A percentile compares a stretch with the other conserved stretches of the same genome.
phyloP scores from a whole-genome alignment of 345 rosid species.

The Boechera stricta region DNA sequence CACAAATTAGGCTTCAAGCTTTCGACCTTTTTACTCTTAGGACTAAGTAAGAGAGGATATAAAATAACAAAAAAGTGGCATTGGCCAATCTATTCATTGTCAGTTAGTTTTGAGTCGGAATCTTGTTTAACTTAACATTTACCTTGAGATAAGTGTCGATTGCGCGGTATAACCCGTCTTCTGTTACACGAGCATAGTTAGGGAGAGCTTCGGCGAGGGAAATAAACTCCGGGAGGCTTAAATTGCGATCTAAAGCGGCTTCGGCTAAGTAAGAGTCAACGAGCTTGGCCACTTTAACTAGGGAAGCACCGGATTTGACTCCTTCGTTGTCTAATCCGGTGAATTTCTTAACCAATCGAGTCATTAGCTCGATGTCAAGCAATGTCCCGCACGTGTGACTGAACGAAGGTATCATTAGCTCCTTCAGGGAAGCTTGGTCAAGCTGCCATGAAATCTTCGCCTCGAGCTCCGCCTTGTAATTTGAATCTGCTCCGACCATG shows the following conservation, averaged over 20 bases:
- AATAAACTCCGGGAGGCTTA: conserved; percentile 60
- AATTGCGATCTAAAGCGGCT: conserved; percentile 64
- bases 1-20: neutral
- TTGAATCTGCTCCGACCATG: conserved; percentile 69
- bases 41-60: neutral
- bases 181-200: conserved; percentile 64
- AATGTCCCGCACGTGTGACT: conserved; percentile 80
- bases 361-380: conserved; percentile 76
- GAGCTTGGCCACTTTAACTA: conserved; percentile 79
- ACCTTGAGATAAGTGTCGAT: conserved; percentile 91
- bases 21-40: neutral
- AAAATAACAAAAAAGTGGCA: neutral
- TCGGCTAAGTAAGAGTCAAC: conserved; percentile 80
- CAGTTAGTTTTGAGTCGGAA: neutral
- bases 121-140: conserved; percentile 4
- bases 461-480: conserved; percentile 70
- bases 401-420: conserved; percentile 90
- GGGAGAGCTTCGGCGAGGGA: conserved; percentile 75
- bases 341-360: conserved; percentile 69
- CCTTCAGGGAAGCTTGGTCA: conserved; percentile 83
- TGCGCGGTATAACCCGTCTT: conserved; percentile 85
- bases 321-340: conserved; percentile 52
- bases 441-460: conserved; percentile 78
- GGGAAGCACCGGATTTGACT: conserved; percentile 53
- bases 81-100: neutral